These are phyloP conservation scores for Yamadazyma insecticola DNA, from an alignment of 805 yeast genomes.

Conservation along the genomic window DNA sequence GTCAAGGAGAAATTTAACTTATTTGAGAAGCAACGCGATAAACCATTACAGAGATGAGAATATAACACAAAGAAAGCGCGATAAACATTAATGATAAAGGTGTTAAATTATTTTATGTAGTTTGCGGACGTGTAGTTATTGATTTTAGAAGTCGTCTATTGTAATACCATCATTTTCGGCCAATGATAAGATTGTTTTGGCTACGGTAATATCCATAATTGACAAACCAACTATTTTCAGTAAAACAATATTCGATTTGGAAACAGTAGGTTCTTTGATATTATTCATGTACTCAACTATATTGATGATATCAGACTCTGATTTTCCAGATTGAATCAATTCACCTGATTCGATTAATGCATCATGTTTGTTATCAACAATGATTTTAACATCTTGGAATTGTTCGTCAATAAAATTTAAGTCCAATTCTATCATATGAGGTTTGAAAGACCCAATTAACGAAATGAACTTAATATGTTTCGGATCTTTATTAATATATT, in stretches of 20 bases:
- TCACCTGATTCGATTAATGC: constrained; percentile 63
- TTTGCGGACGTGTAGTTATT: no score
- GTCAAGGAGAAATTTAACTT: no score
- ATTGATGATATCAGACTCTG: constrained; percentile 39
- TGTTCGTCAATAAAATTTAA: constrained; percentile 31
- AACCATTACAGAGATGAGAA: no score
- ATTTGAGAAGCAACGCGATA: no score
- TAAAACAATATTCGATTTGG: constrained; percentile 32
- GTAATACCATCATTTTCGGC: no score
- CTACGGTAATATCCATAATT: constrained; percentile 59
- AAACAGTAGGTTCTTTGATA: neutral
- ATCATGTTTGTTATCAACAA: constrained; percentile 59
- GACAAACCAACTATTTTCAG: constrained; percentile 60
- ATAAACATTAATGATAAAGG: no score
- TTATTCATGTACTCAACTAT: constrained; percentile 41
- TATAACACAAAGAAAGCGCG: no score
- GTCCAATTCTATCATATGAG: constrained; percentile 62
- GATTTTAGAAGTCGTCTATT: no score
- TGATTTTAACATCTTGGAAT: constrained; percentile 35
- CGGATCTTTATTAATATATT: constrained; percentile 25
- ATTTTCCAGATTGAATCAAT: constrained; percentile 42
- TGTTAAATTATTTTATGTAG: no score
- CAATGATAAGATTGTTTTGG: no score
- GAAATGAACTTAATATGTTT: constrained; percentile 39
- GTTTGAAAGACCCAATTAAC: constrained; percentile 64